Percentiles rank a stretch among this genome's conserved stretches.
Conservation (phyloP, 495 filamentous ascomycete species). For the Penicillium herquei region DNA sequence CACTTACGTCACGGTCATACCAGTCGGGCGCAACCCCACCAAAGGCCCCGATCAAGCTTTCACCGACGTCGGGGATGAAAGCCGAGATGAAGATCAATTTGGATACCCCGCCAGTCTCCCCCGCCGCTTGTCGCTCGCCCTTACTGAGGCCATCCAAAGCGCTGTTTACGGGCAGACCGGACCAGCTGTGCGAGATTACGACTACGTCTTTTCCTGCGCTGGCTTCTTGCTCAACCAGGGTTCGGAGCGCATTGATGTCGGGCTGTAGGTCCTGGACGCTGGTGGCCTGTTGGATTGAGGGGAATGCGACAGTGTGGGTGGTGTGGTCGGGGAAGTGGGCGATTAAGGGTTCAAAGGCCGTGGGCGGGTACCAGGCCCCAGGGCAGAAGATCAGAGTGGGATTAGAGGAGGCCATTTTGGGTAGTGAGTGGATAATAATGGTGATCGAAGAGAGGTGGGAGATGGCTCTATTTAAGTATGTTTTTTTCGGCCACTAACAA, state of each 20-base stretch:
- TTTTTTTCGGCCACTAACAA: not conserved
- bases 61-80: conserved; percentile 36
- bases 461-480: not conserved
- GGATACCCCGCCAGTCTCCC: conserved; percentile 42
- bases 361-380: conserved; percentile 38
- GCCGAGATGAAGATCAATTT: conserved; percentile 45
- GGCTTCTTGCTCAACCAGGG: conserved; percentile 24
- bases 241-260: conserved; percentile 30
- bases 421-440: not conserved
- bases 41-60: conserved; percentile 36
- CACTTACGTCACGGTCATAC: conserved; percentile 37
- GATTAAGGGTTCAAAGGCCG: conserved; percentile 30
- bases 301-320: conserved; percentile 28
- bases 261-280: conserved; percentile 25
- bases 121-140: conserved; percentile 25
- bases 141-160: conserved; percentile 48
- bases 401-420: conserved; percentile 22
- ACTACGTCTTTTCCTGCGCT: conserved; percentile 35
- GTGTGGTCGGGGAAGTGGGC: conserved; percentile 22
- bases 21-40: conserved; percentile 34
- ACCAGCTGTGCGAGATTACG: conserved; percentile 46
- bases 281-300: conserved; percentile 30
- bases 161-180: conserved; percentile 49
- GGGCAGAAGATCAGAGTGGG: conserved; percentile 35
- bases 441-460: not conserved